Base-by-base conservation (phyloP, 495 filamentous ascomycete genomes). In the Annulohypoxylon stygium region DNA sequence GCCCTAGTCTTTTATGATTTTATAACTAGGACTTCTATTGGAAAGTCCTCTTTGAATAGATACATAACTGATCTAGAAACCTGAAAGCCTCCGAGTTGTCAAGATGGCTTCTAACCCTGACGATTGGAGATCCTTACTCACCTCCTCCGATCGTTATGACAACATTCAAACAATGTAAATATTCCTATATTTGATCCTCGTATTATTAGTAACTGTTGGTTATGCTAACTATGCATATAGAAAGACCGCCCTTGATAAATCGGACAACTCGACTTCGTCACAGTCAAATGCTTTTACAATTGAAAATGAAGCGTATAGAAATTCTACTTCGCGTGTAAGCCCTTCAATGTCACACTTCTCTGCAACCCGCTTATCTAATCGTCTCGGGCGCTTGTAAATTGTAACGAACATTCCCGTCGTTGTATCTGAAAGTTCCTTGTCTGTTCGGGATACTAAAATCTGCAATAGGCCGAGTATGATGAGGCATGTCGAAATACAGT, bases 101-200 rank as follows among this genome's bases (percentile, higher is more conserved):
- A 61, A 51, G 16, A 83, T 81, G 80, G 64, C 73, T 45, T 68
- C 76, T 33, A 39, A 65, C 41, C 43, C 70, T 20, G 78, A 80
- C 59, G 79, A 80, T 63, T 84, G 83, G 83, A 82, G 76, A 65
- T 57, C 76, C 25, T 73, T 61, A 33, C 78, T 88, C 65, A 79
- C 78, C n/a, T 82, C 85, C 11, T 78, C 80, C 2, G 81, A 84
- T 65, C 80, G 86, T 68, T 88, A 85, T 76, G 85, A 87, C 2
- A 86, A 83, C 48, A 87, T 88, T 16, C 79, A 86, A 50, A 78
- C 67, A 63, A 79, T 88, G 86, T 87, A 67, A 81, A 84, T 74
- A 7, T 14, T 11, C 20, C 33, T 37, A 58, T 61, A 26, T 3
- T 50, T 36, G 10, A 43, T 34, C 6, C 8, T 65, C 36, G 47